A percentile compares a stretch with the other conserved stretches of the same genome.
Conservation (phyloP, 2,329 filamentous ascomycete species). For the Davidsoniella virescens region DNA sequence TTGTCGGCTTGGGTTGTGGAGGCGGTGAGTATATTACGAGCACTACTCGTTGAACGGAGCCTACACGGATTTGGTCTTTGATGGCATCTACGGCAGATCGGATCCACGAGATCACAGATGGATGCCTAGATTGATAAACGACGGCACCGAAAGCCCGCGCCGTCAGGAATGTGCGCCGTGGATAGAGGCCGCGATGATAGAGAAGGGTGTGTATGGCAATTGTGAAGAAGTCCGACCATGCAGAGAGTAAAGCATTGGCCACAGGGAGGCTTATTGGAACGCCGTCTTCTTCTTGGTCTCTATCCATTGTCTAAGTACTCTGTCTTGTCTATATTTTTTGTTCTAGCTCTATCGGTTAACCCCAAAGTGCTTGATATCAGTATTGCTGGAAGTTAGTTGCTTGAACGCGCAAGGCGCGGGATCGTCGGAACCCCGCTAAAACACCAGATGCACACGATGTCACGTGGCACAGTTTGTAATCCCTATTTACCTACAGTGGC, state of each 20-base stretch:
- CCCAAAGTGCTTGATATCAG: no score
- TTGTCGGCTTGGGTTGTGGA: conserved; percentile 12
- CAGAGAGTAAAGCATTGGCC: conserved; percentile 43
- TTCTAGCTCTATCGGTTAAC: no score
- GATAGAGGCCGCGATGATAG: conserved; percentile 69
- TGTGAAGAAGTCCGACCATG: conserved; percentile 66
- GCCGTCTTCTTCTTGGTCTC: not conserved
- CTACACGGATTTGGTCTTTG: conserved; percentile 48
- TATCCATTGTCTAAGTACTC: not conserved
- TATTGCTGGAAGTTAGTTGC: not conserved
- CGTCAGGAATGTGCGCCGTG: conserved; percentile 57
- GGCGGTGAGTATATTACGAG: conserved; percentile 28
- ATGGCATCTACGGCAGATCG: conserved; percentile 62
- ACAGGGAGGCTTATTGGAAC: conserved; percentile 21
- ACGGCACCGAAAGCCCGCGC: conserved; percentile 70
- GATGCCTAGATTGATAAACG: conserved; percentile 73
- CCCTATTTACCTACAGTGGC: no score
- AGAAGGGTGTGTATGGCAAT: conserved; percentile 75
- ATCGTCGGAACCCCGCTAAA: not conserved
- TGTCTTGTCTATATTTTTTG: no score
- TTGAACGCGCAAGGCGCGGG: not conserved
- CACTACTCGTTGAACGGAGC: conserved; percentile 29
- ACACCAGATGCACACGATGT: conserved; percentile 9
- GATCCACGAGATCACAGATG: conserved; percentile 73
- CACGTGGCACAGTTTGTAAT: conserved; percentile 3